Conservation (phyloP, 164 flowering plant species). For the Hamamelis virginiana region DNA sequence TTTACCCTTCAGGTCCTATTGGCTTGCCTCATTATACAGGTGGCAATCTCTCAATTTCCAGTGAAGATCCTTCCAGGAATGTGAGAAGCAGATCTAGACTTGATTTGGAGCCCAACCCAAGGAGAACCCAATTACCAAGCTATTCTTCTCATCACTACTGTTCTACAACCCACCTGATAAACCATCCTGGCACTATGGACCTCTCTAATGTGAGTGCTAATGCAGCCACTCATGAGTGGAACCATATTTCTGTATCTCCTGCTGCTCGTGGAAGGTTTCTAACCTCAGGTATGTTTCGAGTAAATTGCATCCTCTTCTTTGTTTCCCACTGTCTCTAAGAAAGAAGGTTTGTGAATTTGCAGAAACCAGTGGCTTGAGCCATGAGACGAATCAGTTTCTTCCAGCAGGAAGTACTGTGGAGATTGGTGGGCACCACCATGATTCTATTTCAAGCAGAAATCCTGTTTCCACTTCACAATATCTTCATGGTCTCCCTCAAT, state of each 20-base stretch:
- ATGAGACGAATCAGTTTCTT: conserved; percentile 5
- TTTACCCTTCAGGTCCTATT: background rate
- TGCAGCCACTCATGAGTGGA: background rate
- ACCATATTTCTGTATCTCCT: background rate
- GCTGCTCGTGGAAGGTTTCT: conserved; percentile 7
- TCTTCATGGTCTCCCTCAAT: conserved; percentile 15
- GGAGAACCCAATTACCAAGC: conserved; percentile 4
- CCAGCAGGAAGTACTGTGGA: conserved; percentile 7
- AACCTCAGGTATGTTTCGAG: conserved; percentile 12
- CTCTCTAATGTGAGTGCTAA: background rate
- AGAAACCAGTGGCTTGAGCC: conserved; percentile 7
- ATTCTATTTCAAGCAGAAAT: conserved; percentile 8
- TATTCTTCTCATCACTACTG: conserved; percentile 7
- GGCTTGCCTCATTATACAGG: conserved; percentile 5
- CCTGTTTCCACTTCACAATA: conserved; percentile 21
- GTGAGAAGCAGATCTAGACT: conserved; percentile 23
- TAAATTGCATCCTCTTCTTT: background rate
- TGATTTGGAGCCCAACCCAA: conserved; percentile 15
- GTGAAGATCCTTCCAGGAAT: conserved; percentile 16
- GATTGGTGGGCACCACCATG: background rate
- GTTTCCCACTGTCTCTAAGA: background rate
- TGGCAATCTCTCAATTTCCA: background rate
- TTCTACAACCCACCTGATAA: conserved; percentile 3
- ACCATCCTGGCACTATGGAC: conserved; percentile 3
- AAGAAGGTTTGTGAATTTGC: background rate